phyloP scores from a whole-genome alignment of 2,329 filamentous ascomycete species.

The Monilinia fructicola region DNA sequence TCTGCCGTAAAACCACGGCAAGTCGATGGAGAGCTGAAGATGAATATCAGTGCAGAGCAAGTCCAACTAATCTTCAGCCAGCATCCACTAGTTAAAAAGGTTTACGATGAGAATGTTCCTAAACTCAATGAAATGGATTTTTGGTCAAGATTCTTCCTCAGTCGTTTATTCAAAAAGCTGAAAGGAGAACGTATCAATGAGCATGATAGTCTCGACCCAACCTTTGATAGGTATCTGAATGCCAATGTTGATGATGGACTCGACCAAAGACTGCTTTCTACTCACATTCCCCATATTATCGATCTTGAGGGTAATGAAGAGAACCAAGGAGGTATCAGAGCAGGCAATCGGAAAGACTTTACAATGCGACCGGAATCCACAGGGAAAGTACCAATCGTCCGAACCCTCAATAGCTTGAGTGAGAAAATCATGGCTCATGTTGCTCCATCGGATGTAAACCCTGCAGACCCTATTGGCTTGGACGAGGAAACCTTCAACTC shows the following conservation, averaged over 20 bases:
- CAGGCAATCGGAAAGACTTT: conserved; percentile 82
- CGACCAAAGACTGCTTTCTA: conserved; percentile 55
- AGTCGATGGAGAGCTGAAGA: conserved; percentile 70
- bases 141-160: conserved; percentile 93
- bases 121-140: conserved; percentile 78
- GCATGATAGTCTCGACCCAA: conserved; percentile 70
- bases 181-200: conserved; percentile 85
- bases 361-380: conserved; percentile 79
- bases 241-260: conserved; percentile 61
- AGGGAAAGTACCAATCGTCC: conserved; percentile 83
- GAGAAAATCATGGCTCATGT: conserved; percentile 92
- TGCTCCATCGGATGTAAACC: conserved; percentile 71
- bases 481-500: conserved; percentile 74
- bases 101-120: conserved; percentile 92
- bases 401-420: conserved; percentile 84
- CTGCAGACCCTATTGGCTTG: conserved; percentile 62
- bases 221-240: conserved; percentile 84
- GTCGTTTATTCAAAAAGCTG: conserved; percentile 83
- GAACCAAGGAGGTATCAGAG: conserved; percentile 79
- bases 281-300: conserved; percentile 82
- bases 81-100: conserved; percentile 83
- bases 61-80: conserved; percentile 91
- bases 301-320: conserved; percentile 93
- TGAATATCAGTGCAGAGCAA: conserved; percentile 88
- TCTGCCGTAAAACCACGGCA: conserved; percentile 82